Evolutionary conservation across 129 eudicot genomes (phyloP).

Genomic region (Scalesia atractyloides): DNA sequence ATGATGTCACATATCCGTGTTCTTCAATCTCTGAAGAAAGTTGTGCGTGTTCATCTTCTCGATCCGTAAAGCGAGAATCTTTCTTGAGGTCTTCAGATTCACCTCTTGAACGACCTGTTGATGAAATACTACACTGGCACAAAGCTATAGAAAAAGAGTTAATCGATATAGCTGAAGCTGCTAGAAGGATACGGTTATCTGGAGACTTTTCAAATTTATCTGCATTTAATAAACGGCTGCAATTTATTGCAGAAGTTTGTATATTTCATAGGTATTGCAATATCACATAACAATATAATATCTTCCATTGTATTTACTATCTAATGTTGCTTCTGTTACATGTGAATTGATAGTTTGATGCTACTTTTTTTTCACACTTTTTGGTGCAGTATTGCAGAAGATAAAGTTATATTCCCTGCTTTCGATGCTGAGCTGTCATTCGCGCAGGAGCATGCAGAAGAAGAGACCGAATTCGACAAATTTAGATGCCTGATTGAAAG

Average conservation of each 20-base stretch:
- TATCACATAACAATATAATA: not conserved
- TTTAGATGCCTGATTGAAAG: constrained; percentile 85
- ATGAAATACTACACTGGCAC: constrained; percentile 97
- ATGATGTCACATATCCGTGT: constrained; percentile 40
- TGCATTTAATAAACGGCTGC: constrained; percentile 83
- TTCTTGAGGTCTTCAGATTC: constrained; percentile 30
- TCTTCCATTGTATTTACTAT: not conserved
- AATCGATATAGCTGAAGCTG: constrained; percentile 85
- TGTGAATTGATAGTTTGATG: not conserved
- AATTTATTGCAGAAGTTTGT: constrained; percentile 96
- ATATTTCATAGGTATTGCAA: constrained; percentile 81
- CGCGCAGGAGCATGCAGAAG: constrained; percentile 96
- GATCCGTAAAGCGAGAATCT: constrained; percentile 41
- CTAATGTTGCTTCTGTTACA: not conserved
- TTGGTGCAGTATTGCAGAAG: constrained; percentile 95
- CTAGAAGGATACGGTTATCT: constrained; percentile 70
- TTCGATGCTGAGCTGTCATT: constrained; percentile 84
- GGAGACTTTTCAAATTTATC: constrained; percentile 87
- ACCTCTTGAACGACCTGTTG: constrained; percentile 62
- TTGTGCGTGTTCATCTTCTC: constrained; percentile 68
- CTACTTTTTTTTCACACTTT: constrained; percentile 19
- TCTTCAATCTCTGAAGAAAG: constrained; percentile 26
- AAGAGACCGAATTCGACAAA: constrained; percentile 85
- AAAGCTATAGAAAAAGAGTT: constrained; percentile 82
- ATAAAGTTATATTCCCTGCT: constrained; percentile 94